Evolutionary conservation across 495 filamentous ascomycete species (phyloP).

Genomic region (Tuber indicum): DNA sequence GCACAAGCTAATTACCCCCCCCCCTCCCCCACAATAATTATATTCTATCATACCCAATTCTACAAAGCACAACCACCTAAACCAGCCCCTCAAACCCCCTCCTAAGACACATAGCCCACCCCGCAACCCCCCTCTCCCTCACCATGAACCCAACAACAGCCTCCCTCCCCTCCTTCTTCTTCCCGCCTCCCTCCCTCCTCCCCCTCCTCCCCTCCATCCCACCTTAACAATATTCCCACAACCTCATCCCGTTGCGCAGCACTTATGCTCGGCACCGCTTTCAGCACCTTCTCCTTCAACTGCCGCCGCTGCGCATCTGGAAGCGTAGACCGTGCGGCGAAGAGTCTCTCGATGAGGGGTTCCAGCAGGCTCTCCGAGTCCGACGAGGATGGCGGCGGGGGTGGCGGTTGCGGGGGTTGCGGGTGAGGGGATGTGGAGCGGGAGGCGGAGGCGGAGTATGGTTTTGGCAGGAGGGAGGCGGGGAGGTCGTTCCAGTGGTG

Average conservation of each 20-base stretch:
- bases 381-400: conserved; percentile 73
- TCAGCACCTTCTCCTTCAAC: conserved; percentile 10
- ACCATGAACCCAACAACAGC: conserved; percentile 35
- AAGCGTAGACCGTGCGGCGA: background rate
- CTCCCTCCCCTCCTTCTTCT: conserved; percentile 22
- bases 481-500: conserved; percentile 43
- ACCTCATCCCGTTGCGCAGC: background rate
- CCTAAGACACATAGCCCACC: conserved; percentile 36
- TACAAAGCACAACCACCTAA: no score
- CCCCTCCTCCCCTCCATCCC: conserved; percentile 2
- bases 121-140: conserved; percentile 32
- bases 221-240: conserved; percentile 4
- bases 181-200: background rate
- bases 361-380: background rate
- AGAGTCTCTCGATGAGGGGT: background rate
- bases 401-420: conserved; percentile 84
- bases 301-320: background rate
- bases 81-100: conserved; percentile 32
- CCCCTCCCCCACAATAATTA: no score
- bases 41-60: background rate
- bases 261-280: background rate
- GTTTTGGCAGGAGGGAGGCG: background rate
- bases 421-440: conserved; percentile 71
- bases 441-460: conserved; percentile 1
- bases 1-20: background rate